A percentile compares a stretch with the other conserved stretches of the same genome.
These are phyloP conservation scores for Phytophthora ohioensis DNA, from an alignment of 352 stramenopile genomes.

Conservation along the genomic window DNA sequence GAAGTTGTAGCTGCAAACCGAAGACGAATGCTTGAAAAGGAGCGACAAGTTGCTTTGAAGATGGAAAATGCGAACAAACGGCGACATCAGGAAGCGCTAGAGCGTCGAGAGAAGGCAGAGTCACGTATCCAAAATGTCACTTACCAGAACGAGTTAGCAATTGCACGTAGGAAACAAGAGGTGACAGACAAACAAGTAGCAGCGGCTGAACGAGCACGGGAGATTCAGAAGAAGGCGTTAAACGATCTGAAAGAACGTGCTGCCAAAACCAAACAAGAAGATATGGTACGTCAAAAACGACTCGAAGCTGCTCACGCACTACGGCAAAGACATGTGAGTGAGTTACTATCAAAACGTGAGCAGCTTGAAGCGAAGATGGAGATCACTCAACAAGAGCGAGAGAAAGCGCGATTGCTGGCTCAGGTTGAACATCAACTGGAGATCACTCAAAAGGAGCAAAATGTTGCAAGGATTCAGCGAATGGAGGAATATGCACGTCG, in stretches of 20 bases:
- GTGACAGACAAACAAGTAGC: conserved; percentile 67
- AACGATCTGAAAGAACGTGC: conserved; percentile 68
- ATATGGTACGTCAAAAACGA: conserved; percentile 69
- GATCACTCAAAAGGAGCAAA: conserved; percentile 69
- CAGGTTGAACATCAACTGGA: conserved; percentile 66
- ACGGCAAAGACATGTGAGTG: conserved; percentile 47
- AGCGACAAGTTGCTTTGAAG: conserved; percentile 64
- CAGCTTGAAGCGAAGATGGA: conserved; percentile 48
- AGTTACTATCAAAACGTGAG: conserved; percentile 55
- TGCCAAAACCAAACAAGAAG: conserved; percentile 70
- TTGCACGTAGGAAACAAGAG: conserved; percentile 71
- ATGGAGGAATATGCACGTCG: conserved; percentile 75
- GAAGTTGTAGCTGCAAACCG: conserved; percentile 57
- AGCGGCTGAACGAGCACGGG: conserved; percentile 53
- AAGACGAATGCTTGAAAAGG: conserved; percentile 69
- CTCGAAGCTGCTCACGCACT: conserved; percentile 60
- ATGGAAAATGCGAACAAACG: conserved; percentile 63
- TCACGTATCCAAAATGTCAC: conserved; percentile 62
- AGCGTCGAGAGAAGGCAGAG: conserved; percentile 64
- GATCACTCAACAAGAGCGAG: conserved; percentile 42
- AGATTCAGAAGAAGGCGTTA: conserved; percentile 71
- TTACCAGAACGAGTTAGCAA: conserved; percentile 64
- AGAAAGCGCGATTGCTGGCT: conserved; percentile 55
- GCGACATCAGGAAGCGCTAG: conserved; percentile 61
- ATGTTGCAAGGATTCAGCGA: conserved; percentile 77